phyloP scores from a whole-genome alignment of 2,329 filamentous ascomycete genomes.

The Penicillium sp. region DNA sequence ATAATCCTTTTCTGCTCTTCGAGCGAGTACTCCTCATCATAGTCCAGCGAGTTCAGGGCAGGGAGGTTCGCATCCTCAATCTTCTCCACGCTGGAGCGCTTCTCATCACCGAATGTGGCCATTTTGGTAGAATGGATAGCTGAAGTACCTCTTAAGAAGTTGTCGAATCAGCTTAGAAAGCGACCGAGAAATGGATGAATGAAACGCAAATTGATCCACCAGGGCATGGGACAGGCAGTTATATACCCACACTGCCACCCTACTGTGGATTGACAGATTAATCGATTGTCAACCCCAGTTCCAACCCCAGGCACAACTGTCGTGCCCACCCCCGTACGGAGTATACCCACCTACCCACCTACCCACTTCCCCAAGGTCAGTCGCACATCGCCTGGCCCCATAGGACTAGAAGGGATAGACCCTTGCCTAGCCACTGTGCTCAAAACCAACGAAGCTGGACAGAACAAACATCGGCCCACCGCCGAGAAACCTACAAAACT shows the following conservation, averaged over 20 bases:
- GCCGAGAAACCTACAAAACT: background rate
- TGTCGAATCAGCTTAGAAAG: background rate
- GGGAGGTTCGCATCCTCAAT: conserved; percentile 25
- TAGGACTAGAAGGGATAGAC: background rate
- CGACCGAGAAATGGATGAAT: background rate
- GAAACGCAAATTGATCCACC: background rate
- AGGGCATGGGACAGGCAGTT: background rate
- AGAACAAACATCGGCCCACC: background rate
- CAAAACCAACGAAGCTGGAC: background rate
- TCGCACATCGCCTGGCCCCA: background rate
- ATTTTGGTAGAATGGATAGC: background rate
- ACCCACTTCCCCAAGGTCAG: background rate
- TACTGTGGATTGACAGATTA: background rate
- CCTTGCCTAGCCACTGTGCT: background rate
- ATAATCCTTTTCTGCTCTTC: conserved; percentile 72
- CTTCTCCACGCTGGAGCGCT: conserved; percentile 18
- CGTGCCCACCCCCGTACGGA: background rate
- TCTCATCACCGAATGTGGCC: conserved; percentile 14
- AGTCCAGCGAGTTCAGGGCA: conserved; percentile 22
- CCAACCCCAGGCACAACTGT: background rate
- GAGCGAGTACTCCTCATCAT: conserved; percentile 54
- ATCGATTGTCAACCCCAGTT: background rate
- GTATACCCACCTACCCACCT: background rate
- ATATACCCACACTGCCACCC: background rate
- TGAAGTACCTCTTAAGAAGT: background rate